phyloP scores from a whole-genome alignment of 768 basidiomycete species.

The Cystobasidiopsis lactophilus region DNA sequence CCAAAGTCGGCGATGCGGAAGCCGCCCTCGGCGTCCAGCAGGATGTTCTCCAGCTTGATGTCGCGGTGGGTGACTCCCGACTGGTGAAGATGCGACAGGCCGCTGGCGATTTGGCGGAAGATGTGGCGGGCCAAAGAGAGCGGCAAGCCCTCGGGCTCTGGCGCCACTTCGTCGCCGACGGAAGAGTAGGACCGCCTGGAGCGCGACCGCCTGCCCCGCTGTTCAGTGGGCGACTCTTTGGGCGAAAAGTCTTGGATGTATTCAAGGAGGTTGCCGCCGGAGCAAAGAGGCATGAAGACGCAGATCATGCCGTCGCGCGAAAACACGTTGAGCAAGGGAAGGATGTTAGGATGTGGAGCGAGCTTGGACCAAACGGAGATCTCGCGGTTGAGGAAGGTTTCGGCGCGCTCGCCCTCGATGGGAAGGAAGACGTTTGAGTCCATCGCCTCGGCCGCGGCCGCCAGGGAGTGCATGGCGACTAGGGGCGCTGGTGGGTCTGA shows the following conservation, averaged over 20 bases:
- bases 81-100: constrained; percentile 61
- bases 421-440: not conserved
- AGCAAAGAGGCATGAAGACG: constrained; percentile 63
- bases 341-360: constrained; percentile 47
- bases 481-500: not conserved
- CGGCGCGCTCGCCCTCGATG: not conserved
- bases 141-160: constrained; percentile 30
- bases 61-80: constrained; percentile 70
- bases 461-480: not conserved
- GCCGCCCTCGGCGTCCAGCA: constrained; percentile 30
- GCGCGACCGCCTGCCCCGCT: not conserved
- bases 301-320: constrained; percentile 45
- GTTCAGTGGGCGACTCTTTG: not conserved
- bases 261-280: constrained; percentile 63
- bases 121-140: constrained; percentile 24
- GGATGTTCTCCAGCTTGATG: constrained; percentile 88
- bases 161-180: not conserved
- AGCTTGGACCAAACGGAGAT: constrained; percentile 49
- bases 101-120: constrained; percentile 66
- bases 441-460: not conserved
- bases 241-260: constrained; percentile 31
- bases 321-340: constrained; percentile 51
- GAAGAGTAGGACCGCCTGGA: not conserved
- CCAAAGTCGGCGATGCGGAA: constrained; percentile 75
- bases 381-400: constrained; percentile 38